Evolutionary conservation across 192 early-diverging fungal species (phyloP).

Genomic region (Coemansia pectinata): DNA sequence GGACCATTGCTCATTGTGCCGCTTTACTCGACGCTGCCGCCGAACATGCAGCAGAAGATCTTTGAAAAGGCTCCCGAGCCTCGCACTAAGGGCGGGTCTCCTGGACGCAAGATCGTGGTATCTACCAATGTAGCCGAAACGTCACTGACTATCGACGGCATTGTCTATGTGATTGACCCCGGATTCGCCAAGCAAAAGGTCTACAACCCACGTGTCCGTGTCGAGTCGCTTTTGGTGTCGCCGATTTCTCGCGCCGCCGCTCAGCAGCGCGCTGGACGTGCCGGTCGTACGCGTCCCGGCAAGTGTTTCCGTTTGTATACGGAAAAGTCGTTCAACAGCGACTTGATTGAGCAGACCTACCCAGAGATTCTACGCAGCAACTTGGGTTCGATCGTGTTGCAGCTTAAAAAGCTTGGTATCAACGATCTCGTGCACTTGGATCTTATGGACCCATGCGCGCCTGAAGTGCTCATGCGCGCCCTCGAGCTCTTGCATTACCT

Average conservation of each 20-base stretch:
- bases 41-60: slow-evolving; percentile 87
- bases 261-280: slow-evolving; percentile 97
- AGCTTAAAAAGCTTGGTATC: slow-evolving; percentile 96
- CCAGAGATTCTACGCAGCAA: slow-evolving; percentile 98
- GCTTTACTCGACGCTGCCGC: slow-evolving; percentile 91
- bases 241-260: slow-evolving; percentile 96
- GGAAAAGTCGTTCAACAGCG: slow-evolving; percentile 91
- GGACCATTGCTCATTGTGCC: slow-evolving; percentile 88
- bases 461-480: slow-evolving; percentile 97
- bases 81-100: slow-evolving; percentile 70
- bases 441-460: slow-evolving; percentile 99
- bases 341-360: slow-evolving; percentile 96
- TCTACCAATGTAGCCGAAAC: slow-evolving; percentile 99
- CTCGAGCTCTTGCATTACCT: slow-evolving; percentile 95
- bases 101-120: slow-evolving; percentile 95
- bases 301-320: slow-evolving; percentile 99
- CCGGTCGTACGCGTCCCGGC: slow-evolving; percentile 95
- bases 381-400: slow-evolving; percentile 93
- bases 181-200: slow-evolving; percentile 99
- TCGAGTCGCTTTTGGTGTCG: slow-evolving; percentile 91
- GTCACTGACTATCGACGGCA: slow-evolving; percentile 97
- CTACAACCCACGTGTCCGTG: slow-evolving; percentile 96
- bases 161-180: slow-evolving; percentile 98
- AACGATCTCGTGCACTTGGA: slow-evolving; percentile 99
- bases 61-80: slow-evolving; percentile 90